phyloP scores from a whole-genome alignment of 208 protist genomes.

The Crithidia acanthocephali region DNA sequence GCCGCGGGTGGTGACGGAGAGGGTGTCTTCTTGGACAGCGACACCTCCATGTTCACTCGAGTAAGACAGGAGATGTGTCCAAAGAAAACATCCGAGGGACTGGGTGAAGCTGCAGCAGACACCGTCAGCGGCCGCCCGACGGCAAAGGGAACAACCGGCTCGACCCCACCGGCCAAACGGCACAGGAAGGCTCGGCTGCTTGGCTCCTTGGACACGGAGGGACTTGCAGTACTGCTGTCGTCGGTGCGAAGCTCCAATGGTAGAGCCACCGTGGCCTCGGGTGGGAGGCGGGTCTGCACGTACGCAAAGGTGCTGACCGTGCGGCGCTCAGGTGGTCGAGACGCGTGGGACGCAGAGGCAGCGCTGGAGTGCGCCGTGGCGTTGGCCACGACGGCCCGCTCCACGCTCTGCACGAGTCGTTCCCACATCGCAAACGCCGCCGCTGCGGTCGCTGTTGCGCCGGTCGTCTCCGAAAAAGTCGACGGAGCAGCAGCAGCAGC shows the following conservation, averaged over 20 bases:
- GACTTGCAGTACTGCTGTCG: background rate
- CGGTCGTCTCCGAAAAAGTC: too few relatives aligned
- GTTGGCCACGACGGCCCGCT: background rate
- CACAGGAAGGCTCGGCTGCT: slow-evolving; percentile 10
- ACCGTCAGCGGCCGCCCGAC: slow-evolving; percentile 47
- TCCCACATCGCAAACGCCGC: slow-evolving; percentile 1
- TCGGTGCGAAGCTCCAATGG: slow-evolving; percentile 6
- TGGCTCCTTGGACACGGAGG: background rate
- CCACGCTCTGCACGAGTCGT: background rate
- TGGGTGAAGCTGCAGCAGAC: background rate
- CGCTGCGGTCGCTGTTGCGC: background rate
- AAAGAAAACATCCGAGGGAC: slow-evolving; percentile 22
- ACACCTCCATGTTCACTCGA: slow-evolving; percentile 25
- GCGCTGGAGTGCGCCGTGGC: background rate
- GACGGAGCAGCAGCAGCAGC: background rate
- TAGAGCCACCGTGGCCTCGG: slow-evolving; percentile 21
- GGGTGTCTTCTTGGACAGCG: background rate
- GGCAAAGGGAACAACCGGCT: slow-evolving; percentile 68
- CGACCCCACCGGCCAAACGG: slow-evolving; percentile 62
- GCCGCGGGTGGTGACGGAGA: background rate
- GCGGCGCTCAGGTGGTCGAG: background rate
- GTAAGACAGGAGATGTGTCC: slow-evolving; percentile 32
- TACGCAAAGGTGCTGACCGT: slow-evolving; percentile 21
- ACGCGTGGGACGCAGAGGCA: background rate
- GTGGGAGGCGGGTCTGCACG: slow-evolving; percentile 36